Conservation (phyloP, 2,329 filamentous ascomycete species). For the Nothopassalora personata region DNA sequence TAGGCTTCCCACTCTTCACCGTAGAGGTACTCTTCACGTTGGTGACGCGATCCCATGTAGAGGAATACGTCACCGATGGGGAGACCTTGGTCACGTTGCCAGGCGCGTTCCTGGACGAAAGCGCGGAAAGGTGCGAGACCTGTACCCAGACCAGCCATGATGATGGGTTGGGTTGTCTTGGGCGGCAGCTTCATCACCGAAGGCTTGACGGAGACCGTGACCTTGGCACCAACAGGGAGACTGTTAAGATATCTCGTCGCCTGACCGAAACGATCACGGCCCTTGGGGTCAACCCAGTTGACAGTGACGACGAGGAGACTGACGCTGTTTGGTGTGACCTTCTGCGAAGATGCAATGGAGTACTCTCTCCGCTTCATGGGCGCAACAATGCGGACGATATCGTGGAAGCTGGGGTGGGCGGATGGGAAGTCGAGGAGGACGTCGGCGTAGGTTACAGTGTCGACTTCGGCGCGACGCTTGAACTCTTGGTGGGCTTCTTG, state of each 20-base stretch:
- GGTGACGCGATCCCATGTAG: conserved; percentile 95
- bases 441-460: conserved; percentile 87
- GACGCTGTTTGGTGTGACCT: conserved; percentile 84
- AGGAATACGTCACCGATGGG: conserved; percentile 88
- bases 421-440: conserved; percentile 84
- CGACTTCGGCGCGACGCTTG: conserved; percentile 85
- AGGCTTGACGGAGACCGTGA: conserved; percentile 93
- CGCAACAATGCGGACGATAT: conserved; percentile 78
- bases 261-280: conserved; percentile 85
- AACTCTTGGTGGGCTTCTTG: conserved; percentile 81
- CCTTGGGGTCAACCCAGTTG: conserved; percentile 83
- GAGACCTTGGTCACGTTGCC: conserved; percentile 96
- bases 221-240: conserved; percentile 67
- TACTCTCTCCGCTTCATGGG: conserved; percentile 97
- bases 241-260: conserved; percentile 83
- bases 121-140: conserved; percentile 98
- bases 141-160: conserved; percentile 98
- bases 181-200: conserved; percentile 98
- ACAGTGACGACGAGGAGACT: conserved; percentile 96
- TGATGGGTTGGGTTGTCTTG: conserved; percentile 82
- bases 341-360: conserved; percentile 96
- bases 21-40: conserved; percentile 97
- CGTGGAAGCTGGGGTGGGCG: conserved; percentile 80
- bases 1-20: conserved; percentile 99
- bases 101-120: conserved; percentile 95